Base-by-base conservation (phyloP, 2,329 filamentous ascomycete species). In the Nigrospora oryzae region DNA sequence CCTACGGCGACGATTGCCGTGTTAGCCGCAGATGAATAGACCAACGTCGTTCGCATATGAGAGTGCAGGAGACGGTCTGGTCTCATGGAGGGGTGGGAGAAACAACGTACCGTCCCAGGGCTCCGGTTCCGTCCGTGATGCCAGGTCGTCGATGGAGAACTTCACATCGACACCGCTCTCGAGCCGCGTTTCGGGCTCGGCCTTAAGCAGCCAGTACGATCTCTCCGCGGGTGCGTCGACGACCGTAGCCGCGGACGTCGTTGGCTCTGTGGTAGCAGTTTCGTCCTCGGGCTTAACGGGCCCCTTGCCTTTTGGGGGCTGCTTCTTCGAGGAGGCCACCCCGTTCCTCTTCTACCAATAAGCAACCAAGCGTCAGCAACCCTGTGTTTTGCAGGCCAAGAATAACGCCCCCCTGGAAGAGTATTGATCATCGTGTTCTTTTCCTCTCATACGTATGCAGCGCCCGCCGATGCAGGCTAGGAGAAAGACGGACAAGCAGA, bases 141-240 rank as follows among this genome's bases (percentile, higher is more conserved):
- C 75, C 33, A 98, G 68, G 61, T 97, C 90, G 56, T 97, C 89
- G 56, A 98, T 96, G 1, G 89, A 94, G 66, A 97, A 98, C 53
- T 81, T 85, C 38, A 96, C 88, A 60, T 97, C 90, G 42, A 86
- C 71, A 1, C 89, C 91, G 44, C 89, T 91, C 61, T 95, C 89
- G 14, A 89, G 68, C 6, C 93, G 84, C 4, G 89, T 81, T 55
- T 95, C 86, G 0, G 93, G 91, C 66, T 98, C 86, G 0, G 87
- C 86, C 67, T 91, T 93, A 75, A 93, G 77, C 31, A 93, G 74
- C 86, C 86, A 90, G 64, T 85, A 89, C 63, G 62, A 61, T 46
- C 49, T 59, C 6, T 46, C 55, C 1, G 53, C 43, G 30, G 49
- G 43, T 12, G 23, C 31, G n/a, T 48, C 10, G 7, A 32, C 36